Base-by-base conservation (phyloP, 2,329 filamentous ascomycete species). In the Ophiosphaerella narmari region DNA sequence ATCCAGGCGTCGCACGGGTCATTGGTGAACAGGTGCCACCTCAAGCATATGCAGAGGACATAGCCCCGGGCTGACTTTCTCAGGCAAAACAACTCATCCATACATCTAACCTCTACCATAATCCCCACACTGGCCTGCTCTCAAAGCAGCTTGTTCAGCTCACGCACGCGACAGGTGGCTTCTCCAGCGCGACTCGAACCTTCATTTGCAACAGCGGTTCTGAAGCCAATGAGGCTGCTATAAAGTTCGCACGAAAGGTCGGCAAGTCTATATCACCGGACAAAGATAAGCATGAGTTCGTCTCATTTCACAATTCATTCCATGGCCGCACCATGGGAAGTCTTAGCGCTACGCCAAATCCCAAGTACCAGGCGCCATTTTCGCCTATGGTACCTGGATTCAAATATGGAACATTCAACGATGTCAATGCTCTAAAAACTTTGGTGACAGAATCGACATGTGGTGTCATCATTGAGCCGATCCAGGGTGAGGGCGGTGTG, bases 201-300 rank as follows among this genome's bases (percentile, higher is more conserved):
- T 99, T 99, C 70, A 83, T 99, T 59, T 96, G 91, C 79, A 99
- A 99, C 78, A 97, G 92, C 4, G 94, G 94, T 52, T 90, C 89
- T 52, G 94, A 99, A 77, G 94, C 94, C 70, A 99, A 99, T 74
- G 94, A 99, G 77, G 94, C 93, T 1, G 94, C 93, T 32, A 89
- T 99, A 73, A 99, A 99, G 75, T 97, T 99, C 67, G 89, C 93
- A 16, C 85, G 94, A 63, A 99, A 99, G 76, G 87, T 88, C 18
- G 92, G 91, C 63, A 93, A 93, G 74, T 78, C 85, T 8, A 65
- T 86, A 24, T 87, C 91, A 57, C 85, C 88, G 1, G 84, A 84
- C 0, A 87, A 89, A 40, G 57, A 62, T 41, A 96, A 97, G 78
- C 75, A 84, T 63, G 91, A 97, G 67, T 77, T 99, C 40, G 90